Base-by-base conservation (phyloP, 306 rosid species). In the Arachis stenosperma region DNA sequence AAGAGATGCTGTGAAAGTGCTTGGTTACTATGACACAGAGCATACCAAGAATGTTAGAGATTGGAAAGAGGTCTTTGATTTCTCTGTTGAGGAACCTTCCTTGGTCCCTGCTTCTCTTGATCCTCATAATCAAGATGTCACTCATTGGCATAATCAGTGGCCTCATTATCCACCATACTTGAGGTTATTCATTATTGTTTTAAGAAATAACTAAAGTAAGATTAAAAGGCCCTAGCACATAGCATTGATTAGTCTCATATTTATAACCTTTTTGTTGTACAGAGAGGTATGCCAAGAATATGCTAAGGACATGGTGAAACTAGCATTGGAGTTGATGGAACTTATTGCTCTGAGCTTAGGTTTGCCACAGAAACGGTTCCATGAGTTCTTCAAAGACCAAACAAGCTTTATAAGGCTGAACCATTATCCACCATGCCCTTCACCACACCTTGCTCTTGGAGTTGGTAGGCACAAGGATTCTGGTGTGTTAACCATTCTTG, bases 21-120 rank as follows among this genome's bases (percentile, higher is more conserved):
- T 60, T 68, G 80, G 80, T 2, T 76, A 76, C 10, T 60, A 76
- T 48, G 89, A 90, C 29, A 36, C 69, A 0, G 96, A 90, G 50
- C 75, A 70, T 15, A 90, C 96, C 3, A 86, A 88, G 58, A 88
- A 86, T 33, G 82, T 88, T 8, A 86, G 88, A 40, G 96, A 90
- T 12, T 88, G 96, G 96, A 90, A 88, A 8, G 93, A 90, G 52
- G 90, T 82, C 10, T 84, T 80, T 75, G 96, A 88, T 83, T 88
- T 82, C 50, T 1, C 17, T 4, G 29, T 75, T 47, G 52, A 53
- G 22, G 90, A 82, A 44, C 92, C 90, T 0, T 81, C 88, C 3
- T 6, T 86, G 14, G 30, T 83, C 12, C 81, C 89, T 0, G 79
- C 77, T 11, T 89, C 91, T n/a, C 53, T 48, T 55, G 81, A 84